Conservation (phyloP, 768 basidiomycete species). For the Tulasnella calospora region DNA sequence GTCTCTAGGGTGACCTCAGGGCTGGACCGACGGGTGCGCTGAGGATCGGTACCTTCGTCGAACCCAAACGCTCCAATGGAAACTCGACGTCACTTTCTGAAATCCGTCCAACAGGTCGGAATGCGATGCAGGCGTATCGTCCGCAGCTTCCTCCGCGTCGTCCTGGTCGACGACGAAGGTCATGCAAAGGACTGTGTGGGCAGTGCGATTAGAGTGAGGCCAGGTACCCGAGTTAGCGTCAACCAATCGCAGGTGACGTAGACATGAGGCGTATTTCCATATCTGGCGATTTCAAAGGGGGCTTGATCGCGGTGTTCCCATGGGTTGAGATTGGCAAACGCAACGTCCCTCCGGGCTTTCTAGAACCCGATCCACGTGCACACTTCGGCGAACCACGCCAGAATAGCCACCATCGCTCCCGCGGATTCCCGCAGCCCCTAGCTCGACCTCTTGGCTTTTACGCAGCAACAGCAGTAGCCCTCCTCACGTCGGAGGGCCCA, state of each 20-base stretch:
- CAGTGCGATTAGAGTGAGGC: background rate
- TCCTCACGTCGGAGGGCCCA: background rate
- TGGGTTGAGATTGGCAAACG: background rate
- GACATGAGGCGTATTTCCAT: background rate
- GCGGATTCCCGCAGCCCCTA: background rate
- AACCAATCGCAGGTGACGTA: background rate
- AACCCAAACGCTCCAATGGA: background rate
- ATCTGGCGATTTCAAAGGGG: background rate
- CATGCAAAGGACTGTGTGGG: background rate
- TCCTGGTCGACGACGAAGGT: background rate
- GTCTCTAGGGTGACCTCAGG: constrained; percentile 32
- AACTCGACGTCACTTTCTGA: background rate
- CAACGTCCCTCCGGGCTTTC: background rate
- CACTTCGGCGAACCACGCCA: background rate
- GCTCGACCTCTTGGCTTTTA: background rate
- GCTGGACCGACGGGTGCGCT: background rate
- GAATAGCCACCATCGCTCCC: background rate
- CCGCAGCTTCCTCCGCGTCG: background rate
- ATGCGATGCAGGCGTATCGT: background rate
- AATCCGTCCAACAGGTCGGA: background rate
- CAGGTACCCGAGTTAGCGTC: background rate
- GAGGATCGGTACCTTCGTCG: background rate
- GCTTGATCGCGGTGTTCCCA: background rate
- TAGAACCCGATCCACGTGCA: background rate
- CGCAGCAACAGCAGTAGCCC: background rate